These are phyloP conservation scores for Fusarium heterosporum DNA, from an alignment of 2,329 filamentous ascomycete genomes.

Conservation along the genomic window DNA sequence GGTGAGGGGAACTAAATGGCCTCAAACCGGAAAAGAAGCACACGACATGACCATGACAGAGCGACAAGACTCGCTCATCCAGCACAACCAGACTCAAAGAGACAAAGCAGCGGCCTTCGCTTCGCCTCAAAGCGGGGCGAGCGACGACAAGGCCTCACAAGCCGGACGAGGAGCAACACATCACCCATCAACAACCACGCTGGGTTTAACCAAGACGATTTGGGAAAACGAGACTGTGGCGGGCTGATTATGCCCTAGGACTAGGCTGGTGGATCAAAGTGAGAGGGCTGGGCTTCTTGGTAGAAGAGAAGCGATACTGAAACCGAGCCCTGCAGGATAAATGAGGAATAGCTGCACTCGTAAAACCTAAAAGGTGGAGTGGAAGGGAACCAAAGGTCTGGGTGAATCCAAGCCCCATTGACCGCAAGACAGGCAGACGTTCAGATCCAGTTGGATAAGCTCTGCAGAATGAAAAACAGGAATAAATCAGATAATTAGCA, in stretches of 20 bases:
- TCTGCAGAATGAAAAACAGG: conserved; percentile 9
- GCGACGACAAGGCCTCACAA: conserved; percentile 33
- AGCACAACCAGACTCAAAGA: conserved; percentile 16
- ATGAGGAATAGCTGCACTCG: conserved; percentile 33
- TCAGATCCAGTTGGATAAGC: conserved; percentile 19
- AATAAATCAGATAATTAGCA: conserved; percentile 14
- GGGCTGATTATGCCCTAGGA: conserved; percentile 33
- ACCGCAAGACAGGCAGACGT: conserved; percentile 13
- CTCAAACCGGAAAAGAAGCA: conserved; percentile 33
- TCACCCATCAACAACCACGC: conserved; percentile 24
- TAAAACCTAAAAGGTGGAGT: conserved; percentile 20
- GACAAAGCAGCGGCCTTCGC: conserved; percentile 12
- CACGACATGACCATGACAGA: conserved; percentile 25
- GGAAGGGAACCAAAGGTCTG: conserved; percentile 22
- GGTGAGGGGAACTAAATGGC: conserved; percentile 32
- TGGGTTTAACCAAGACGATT: conserved; percentile 13
- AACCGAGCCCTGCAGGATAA: conserved; percentile 29
- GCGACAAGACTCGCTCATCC: conserved; percentile 23
- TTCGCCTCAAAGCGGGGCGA: conserved; percentile 26
- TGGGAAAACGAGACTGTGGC: conserved; percentile 24
- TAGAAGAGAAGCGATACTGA: conserved; percentile 25
- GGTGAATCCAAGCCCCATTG: conserved; percentile 15
- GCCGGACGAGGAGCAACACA: conserved; percentile 23
- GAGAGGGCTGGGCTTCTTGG: conserved; percentile 12
- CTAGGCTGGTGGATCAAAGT: conserved; percentile 31